Percentiles rank a stretch among this genome's conserved stretches.
Evolutionary conservation across 148 eudicot genomes (phyloP).

Genomic region (Talinum fruticosum): DNA sequence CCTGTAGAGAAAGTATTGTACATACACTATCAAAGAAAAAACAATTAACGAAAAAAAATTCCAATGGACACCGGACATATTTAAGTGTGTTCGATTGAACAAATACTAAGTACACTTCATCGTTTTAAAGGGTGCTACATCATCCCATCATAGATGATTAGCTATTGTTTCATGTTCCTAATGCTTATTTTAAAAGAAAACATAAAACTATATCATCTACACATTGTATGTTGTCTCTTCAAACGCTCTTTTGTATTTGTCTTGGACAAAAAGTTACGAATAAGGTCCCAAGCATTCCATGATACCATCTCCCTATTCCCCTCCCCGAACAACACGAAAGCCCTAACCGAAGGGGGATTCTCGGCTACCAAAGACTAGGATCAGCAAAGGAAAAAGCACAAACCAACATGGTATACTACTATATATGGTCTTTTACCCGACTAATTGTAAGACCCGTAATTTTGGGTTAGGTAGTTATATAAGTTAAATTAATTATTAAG

Average conservation of each 20-base stretch:
- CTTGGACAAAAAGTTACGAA: no score
- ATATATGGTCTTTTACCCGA: constrained; percentile 60
- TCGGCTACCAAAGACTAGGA: background rate
- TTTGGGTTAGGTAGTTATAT: no score
- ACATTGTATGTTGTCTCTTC: background rate
- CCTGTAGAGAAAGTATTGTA: background rate
- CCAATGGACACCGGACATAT: background rate
- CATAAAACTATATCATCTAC: background rate
- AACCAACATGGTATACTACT: background rate
- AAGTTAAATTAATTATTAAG: no score
- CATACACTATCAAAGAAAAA: background rate
- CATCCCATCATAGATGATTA: background rate
- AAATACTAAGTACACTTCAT: background rate
- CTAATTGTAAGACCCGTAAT: no score
- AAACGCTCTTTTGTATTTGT: no score
- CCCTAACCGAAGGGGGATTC: background rate
- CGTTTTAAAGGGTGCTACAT: background rate
- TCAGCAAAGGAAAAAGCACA: background rate
- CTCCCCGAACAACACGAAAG: background rate
- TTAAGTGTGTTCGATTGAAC: background rate
- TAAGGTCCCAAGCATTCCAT: background rate
- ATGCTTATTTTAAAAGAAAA: background rate
- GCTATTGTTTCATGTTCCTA: background rate
- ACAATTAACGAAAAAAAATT: background rate
- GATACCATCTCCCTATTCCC: background rate